Conservation (phyloP, 805 yeast species). For the Candida xiaguanensis region DNA sequence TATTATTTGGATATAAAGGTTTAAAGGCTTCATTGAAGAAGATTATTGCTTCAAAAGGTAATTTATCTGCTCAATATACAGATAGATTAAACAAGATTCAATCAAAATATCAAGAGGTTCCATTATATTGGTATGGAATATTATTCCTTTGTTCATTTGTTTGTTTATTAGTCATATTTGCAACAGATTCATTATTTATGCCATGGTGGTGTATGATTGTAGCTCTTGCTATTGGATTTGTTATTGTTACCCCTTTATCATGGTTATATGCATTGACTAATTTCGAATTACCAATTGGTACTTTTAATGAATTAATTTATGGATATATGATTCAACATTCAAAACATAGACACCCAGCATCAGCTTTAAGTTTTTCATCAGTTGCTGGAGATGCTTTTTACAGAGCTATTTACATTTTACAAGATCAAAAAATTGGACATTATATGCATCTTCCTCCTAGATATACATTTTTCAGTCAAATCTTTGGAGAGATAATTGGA, state of each 20-base stretch:
- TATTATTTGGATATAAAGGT: slow-evolving; percentile 24
- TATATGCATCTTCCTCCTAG: slow-evolving; percentile 50
- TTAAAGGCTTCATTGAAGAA: slow-evolving; percentile 15
- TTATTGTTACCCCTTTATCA: slow-evolving; percentile 44
- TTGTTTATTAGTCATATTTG: slow-evolving; percentile 25
- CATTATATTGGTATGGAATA: slow-evolving; percentile 35
- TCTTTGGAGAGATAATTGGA: slow-evolving; percentile 47
- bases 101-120: slow-evolving; percentile 37
- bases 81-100: slow-evolving; percentile 41
- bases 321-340: slow-evolving; percentile 38
- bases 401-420: slow-evolving; percentile 16
- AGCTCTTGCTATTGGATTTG: slow-evolving; percentile 38
- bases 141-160: slow-evolving; percentile 33
- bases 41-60: slow-evolving; percentile 6
- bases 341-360: slow-evolving; percentile 36
- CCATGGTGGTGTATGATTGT: slow-evolving; percentile 40
- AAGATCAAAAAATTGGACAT: slow-evolving; percentile 42
- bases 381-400: slow-evolving; percentile 44
- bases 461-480: slow-evolving; percentile 44
- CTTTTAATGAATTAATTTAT: slow-evolving; percentile 44
- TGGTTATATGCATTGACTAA: slow-evolving; percentile 50
- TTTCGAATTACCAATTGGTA: slow-evolving; percentile 47
- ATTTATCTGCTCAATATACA: slow-evolving; percentile 15
- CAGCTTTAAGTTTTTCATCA: slow-evolving; percentile 43
- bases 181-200: slow-evolving; percentile 27